Evolutionary conservation across 306 rosid species (phyloP), one percentile per base, ranked within the genome.

Genomic region (Vigna unguiculata): DNA sequence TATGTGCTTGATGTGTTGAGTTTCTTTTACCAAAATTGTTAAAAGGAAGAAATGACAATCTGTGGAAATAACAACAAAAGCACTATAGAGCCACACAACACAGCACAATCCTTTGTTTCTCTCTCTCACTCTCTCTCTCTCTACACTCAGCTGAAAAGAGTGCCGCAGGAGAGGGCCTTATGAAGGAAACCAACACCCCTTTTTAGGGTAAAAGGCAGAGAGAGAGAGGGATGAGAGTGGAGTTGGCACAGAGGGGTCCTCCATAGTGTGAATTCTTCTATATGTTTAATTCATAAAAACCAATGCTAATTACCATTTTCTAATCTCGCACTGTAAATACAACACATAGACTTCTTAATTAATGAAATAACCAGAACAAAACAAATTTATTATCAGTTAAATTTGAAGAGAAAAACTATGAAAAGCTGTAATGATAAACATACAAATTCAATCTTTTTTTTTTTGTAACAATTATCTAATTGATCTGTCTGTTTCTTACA

Each of bases 161-260:
- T 76, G 88, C 43, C 28, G 84, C 84, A 71, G 46, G 68, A 64
- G 91, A 74, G 82, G 82, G 84, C 57, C 75, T 85, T 90, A 92
- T 76, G 97, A 90, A 89, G 98, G 89, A 83, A 80, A 79, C 70
- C 84, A 76, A 80, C 34, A 85, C 74, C 75, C 41, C 90, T 83
- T 89, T 85, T 81, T 91, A 87, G 93, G 97, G 84, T 78, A 85
- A 83, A 86, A 83, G 83, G 74, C 24, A 48, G 80, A 43, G 81
- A 64, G 78, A 74, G 85, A 82, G 73, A 45, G 68, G 80, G 9
- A 83, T 61, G 58, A 40, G 80, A 12, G 84, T 61, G 65, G 62
- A 49, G 80, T 19, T 52, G 22, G 81, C 74, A 71, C 78, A 38
- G 67, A 75, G 72, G 74, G 82, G 81, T 71, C 82, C 65, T 40